A percentile compares a stretch with the other conserved stretches of the same genome.
phyloP scores from a whole-genome alignment of 1,284 basidiomycete species.

The Apiotrichum siamense region DNA sequence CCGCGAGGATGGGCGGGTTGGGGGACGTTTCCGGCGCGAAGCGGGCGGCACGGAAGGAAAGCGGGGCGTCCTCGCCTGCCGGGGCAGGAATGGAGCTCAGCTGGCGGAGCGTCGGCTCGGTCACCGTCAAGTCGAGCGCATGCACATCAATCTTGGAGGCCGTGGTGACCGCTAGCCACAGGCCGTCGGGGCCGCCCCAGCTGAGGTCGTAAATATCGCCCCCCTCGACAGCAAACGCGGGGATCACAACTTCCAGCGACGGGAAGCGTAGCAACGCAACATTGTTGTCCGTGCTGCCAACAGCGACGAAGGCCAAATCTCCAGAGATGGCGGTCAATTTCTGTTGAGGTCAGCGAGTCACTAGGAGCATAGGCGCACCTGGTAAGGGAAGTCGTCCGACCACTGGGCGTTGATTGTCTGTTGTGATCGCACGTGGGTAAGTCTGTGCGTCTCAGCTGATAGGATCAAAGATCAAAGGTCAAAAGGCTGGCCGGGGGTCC shows the following conservation, averaged over 20 bases:
- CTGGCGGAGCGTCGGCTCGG: constrained; percentile 21
- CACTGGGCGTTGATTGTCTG: constrained; percentile 59
- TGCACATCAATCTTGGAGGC: constrained; percentile 30
- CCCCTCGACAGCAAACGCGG: constrained; percentile 21
- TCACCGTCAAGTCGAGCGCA: constrained; percentile 11
- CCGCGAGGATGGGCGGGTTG: constrained; percentile 46
- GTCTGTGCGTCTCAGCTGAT: constrained; percentile 46
- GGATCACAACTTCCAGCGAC: constrained; percentile 58
- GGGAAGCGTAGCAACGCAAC: constrained; percentile 64
- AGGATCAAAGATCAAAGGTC: too few species aligned
- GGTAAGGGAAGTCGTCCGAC: constrained; percentile 77
- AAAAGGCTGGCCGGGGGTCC: too few species aligned
- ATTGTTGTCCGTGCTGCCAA: constrained; percentile 43
- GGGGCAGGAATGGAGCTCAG: constrained; percentile 37
- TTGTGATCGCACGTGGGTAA: constrained; percentile 54
- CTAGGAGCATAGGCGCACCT: constrained; percentile 58
- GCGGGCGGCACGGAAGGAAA: constrained; percentile 70
- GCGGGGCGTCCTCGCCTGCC: constrained; percentile 32
- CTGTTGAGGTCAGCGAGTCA: constrained; percentile 18
- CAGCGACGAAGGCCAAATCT: constrained; percentile 25
- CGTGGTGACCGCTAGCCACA: constrained; percentile 39
- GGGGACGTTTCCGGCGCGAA: constrained; percentile 34
- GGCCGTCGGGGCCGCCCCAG: constrained; percentile 38
- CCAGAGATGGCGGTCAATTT: constrained; percentile 41
- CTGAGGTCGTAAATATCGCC: constrained; percentile 41